Conservation (phyloP, 345 rosid genomes). For the Camelina laxa region DNA sequence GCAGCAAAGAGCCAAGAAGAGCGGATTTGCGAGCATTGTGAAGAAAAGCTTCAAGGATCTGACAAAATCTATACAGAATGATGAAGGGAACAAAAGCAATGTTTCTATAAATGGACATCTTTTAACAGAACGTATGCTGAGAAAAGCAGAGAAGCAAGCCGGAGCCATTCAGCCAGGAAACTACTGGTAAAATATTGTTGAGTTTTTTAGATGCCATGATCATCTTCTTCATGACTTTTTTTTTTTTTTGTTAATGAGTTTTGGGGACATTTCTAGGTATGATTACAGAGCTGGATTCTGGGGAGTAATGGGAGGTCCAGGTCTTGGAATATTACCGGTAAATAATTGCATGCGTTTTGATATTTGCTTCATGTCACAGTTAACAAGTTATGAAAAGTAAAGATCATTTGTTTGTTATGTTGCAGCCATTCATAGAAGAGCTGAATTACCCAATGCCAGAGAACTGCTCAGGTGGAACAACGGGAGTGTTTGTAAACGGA, state of each 20-base stretch:
- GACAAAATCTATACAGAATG: slow-evolving; percentile 66
- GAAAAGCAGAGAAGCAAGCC: slow-evolving; percentile 79
- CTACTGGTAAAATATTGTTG: slow-evolving; percentile 63
- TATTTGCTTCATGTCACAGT: slow-evolving; percentile 8
- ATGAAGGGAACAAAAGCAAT: slow-evolving; percentile 58
- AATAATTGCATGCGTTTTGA: slow-evolving; percentile 26
- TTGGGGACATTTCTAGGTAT: slow-evolving; percentile 64
- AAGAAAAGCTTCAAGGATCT: slow-evolving; percentile 89
- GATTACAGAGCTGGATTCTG: slow-evolving; percentile 92
- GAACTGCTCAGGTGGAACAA: slow-evolving; percentile 79
- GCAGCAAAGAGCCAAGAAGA: slow-evolving; percentile 55
- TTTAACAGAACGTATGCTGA: slow-evolving; percentile 61
- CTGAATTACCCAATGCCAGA: slow-evolving; percentile 72
- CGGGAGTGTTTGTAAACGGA: slow-evolving; percentile 80
- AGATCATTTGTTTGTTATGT: not conserved
- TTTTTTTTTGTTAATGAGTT: not conserved
- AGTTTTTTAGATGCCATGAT: not conserved
- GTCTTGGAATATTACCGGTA: slow-evolving; percentile 90
- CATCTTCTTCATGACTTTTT: slow-evolving; percentile 2
- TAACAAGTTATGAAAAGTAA: slow-evolving; percentile 2
- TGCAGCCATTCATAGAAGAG: slow-evolving; percentile 91
- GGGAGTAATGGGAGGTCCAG: slow-evolving; percentile 86
- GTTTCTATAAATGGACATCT: slow-evolving; percentile 69
- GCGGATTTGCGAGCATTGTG: slow-evolving; percentile 64
- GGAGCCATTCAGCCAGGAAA: slow-evolving; percentile 84